phyloP scores from a whole-genome alignment of 2,329 filamentous ascomycete species.

The Ophiosphaerella korrae region DNA sequence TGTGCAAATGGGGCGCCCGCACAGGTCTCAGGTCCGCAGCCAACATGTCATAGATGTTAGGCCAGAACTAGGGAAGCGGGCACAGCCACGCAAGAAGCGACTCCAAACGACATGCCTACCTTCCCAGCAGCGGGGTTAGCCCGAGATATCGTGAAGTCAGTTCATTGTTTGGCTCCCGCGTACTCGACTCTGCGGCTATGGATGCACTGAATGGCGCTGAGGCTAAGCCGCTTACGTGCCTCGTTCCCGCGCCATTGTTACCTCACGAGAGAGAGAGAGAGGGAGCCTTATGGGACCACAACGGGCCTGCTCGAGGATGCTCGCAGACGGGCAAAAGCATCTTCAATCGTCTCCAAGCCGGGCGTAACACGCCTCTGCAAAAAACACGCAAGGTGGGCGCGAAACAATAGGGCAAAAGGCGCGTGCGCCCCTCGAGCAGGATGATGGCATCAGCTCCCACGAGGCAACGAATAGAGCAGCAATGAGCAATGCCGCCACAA shows the following conservation, averaged over 20 bases:
- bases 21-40: conserved; percentile 16
- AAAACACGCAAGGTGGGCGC: too few relatives aligned
- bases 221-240: not conserved
- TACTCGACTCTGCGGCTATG: not conserved
- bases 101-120: conserved; percentile 1
- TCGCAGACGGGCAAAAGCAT: not conserved
- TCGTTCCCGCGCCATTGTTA: conserved; percentile 1
- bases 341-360: too few relatives aligned
- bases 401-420: too few relatives aligned
- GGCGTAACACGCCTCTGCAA: too few relatives aligned
- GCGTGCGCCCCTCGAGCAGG: not conserved
- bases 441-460: conserved; percentile 7
- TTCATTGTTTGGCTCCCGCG: conserved; percentile 6
- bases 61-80: conserved; percentile 18
- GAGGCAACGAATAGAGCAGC: not conserved
- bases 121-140: conserved; percentile 2
- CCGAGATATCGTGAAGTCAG: conserved; percentile 8
- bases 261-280: not conserved
- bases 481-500: conserved; percentile 8
- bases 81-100: conserved; percentile 14
- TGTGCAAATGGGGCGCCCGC: conserved; percentile 7
- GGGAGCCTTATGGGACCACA: not conserved
- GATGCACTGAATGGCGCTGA: not conserved
- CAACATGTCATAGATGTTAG: too few relatives aligned
- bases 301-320: not conserved